Base-by-base conservation (phyloP, 768 basidiomycete genomes). In the Tylopilus sp. region DNA sequence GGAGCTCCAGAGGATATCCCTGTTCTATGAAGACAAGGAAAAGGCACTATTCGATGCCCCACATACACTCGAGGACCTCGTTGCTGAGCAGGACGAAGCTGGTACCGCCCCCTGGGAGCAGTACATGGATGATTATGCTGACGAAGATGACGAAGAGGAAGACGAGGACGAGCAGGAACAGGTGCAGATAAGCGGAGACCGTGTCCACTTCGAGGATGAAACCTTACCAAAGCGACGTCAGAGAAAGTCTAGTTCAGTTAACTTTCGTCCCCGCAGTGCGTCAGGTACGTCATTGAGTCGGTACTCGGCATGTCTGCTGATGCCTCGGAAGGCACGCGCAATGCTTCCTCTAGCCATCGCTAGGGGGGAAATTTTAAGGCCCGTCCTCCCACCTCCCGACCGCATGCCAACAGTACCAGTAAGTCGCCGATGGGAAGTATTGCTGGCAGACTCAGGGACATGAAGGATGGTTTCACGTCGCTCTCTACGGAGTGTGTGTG, bases 1-100 rank as follows among this genome's bases (percentile, higher is more conserved):
- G 55, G 94, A 99, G 63, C 76, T 95, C 29, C 75, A 77, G 63
- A 97, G 94, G 78, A 85, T 98, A 17, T 71, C 75, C 22, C 48
- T 73, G 0, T 98, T 98, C 68, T 98, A 98, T 68, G 78, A 80
- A 43, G 63, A 70, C 3, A 91, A 95, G 69, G 86, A 90, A 63
- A 79, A 76, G 41, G 89, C 94, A 45, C 71, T 97, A 2, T 60
- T 80, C 6, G 78, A 78, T 1, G 86, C 87, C 29, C 70, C 87
- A 6, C 69, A 71, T 0, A 78, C 79, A 22, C 65, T 91, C 51
- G 83, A 87, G 60, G 76, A 74, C 21, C 75, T 82, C 26, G 76
- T 89, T 3, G 61, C 70, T 21, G 68, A 75, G 60, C 84, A 85
- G 62, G 89, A 91, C 52, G 81, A 81, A 47, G 68, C 73, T 1